These are phyloP conservation scores for Anthracocystis walkeri DNA, from an alignment of 1,284 basidiomycete species.

Conservation along the genomic window DNA sequence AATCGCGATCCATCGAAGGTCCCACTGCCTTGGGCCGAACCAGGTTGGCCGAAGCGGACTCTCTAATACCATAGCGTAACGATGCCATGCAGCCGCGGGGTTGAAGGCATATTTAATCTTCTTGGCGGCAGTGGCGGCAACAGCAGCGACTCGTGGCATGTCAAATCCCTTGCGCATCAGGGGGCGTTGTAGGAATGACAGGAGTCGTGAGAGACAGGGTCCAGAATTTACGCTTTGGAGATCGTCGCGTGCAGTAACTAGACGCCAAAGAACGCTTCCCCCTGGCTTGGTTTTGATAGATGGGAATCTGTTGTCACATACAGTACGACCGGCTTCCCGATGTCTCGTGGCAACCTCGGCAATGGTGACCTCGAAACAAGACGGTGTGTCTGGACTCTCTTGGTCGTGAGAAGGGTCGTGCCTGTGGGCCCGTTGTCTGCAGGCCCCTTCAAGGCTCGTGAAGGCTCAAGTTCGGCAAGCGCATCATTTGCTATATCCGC, in stretches of 20 bases:
- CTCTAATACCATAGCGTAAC: too few species aligned
- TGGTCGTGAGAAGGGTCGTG: background rate
- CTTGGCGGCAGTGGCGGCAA: background rate
- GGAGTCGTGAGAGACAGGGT: slow-evolving; percentile 4
- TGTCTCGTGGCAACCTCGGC: too few species aligned
- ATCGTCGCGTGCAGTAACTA: slow-evolving; percentile 19
- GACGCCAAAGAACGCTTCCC: too few species aligned
- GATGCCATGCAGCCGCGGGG: too few species aligned
- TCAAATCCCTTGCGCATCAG: background rate
- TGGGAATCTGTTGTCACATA: too few species aligned
- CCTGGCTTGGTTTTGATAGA: too few species aligned
- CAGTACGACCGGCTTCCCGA: too few species aligned
- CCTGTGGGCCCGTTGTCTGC: background rate
- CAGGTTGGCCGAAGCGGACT: too few species aligned
- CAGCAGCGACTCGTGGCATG: background rate
- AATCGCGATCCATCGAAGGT: background rate
- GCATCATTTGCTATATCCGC: too few species aligned
- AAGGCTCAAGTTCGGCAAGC: background rate
- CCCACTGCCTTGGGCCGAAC: background rate
- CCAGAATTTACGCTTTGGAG: slow-evolving; percentile 18
- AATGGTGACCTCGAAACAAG: too few species aligned
- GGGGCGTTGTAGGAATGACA: background rate
- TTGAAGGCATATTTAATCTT: too few species aligned
- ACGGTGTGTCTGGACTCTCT: too few species aligned
- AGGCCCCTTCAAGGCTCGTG: background rate